Percentiles rank a stretch among this genome's conserved stretches.
These are phyloP conservation scores for Spiromastix sp. DNA, from an alignment of 2,329 filamentous ascomycete genomes.

Conservation along the genomic window DNA sequence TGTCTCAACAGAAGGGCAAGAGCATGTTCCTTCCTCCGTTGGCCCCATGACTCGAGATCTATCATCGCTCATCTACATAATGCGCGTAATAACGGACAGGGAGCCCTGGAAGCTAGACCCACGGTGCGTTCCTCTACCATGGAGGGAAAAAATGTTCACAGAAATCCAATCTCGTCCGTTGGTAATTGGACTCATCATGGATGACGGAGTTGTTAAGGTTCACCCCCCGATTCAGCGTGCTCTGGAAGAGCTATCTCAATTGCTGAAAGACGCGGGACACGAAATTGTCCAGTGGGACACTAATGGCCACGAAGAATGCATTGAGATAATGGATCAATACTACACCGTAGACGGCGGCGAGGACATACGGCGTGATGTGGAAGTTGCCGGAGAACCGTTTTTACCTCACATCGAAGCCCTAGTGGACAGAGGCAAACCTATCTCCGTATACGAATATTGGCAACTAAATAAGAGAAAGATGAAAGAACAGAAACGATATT, in stretches of 20 bases:
- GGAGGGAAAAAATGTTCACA: slow-evolving; percentile 39
- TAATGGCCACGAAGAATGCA: slow-evolving; percentile 43
- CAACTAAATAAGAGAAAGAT: slow-evolving; percentile 52
- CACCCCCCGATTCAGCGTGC: slow-evolving; percentile 51
- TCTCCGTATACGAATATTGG: slow-evolving; percentile 58
- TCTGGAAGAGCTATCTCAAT: slow-evolving; percentile 43
- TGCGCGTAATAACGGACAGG: slow-evolving; percentile 36
- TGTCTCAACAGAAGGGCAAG: slow-evolving; percentile 56
- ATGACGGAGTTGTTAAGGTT: slow-evolving; percentile 49
- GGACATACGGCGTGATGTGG: slow-evolving; percentile 48
- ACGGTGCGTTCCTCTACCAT: slow-evolving; percentile 42
- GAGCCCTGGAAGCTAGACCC: slow-evolving; percentile 47
- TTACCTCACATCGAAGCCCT: slow-evolving; percentile 50
- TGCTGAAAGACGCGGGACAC: slow-evolving; percentile 48
- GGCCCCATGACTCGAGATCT: slow-evolving; percentile 50
- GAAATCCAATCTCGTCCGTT: slow-evolving; percentile 38
- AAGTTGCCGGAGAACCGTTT: slow-evolving; percentile 47
- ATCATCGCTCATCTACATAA: slow-evolving; percentile 40
- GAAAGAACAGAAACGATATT: slow-evolving; percentile 43
- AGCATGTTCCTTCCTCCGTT: slow-evolving; percentile 50
- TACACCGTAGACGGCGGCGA: slow-evolving; percentile 55
- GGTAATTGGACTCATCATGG: slow-evolving; percentile 50
- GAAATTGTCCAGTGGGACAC: slow-evolving; percentile 45
- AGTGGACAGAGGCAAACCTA: slow-evolving; percentile 41
- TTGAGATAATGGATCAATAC: slow-evolving; percentile 50